Evolutionary conservation across 768 basidiomycete species (phyloP), one percentile per base, ranked within the genome.

Genomic region (Bullera alba): DNA sequence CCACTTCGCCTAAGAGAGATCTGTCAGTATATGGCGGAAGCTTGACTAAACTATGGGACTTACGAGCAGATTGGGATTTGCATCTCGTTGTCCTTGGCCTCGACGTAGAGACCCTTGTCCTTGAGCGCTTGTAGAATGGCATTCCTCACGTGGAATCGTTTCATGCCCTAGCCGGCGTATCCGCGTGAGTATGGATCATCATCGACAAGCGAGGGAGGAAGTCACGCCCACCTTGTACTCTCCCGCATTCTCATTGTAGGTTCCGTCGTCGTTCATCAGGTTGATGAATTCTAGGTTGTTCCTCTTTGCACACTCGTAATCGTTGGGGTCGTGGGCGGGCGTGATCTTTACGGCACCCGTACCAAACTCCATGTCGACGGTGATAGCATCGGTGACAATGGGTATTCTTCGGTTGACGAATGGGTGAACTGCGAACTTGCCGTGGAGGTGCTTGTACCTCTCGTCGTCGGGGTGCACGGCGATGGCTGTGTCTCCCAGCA

Each of bases 301-400:
- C 35, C 93, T 76, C 63, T 82, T 67, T 8, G 90, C 95, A 58
- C 91, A 90, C 58, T 90, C 89, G 73, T 93, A 97, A 78, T 97
- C 93, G 67, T 92, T 92, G 15, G 83, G 86, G 70, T 97, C 95
- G 67, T 97, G 95, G 0, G 93, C 95, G 15, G 95, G 95, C 0
- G 95, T 97, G 65, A 97, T 96, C 77, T 99, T 97, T 45, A 97
- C 93, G 0, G 93, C 95, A 69, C 95, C 95, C 26, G 95, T 99
- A 30, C 95, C 95, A 61, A 97, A 97, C 8, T 80, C 78, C 83
- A 89, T 95, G 68, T 97, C 93, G 51, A 95, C 84, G 23, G 77
- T 77, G 70, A 90, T 85, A 19, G 79, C 76, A 65, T 97, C 93
- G 25, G 82, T 78, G 50, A 97, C 76, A 70, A 99, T 93, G 14